Conservation (phyloP, 2,329 filamentous ascomycete genomes). For the Diaporthe vaccinii region DNA sequence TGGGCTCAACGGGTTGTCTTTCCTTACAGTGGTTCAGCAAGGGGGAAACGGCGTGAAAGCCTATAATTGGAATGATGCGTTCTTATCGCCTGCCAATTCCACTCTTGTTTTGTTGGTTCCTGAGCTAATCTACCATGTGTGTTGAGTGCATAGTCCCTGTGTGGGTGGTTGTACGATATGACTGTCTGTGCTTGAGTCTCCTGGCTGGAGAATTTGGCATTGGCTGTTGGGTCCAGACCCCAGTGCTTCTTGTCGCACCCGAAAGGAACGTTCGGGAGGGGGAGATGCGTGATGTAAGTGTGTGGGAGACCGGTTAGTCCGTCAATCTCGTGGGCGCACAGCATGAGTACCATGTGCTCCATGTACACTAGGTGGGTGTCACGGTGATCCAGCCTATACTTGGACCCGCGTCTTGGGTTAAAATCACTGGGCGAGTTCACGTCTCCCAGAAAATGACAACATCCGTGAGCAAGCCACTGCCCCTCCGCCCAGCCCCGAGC, state of each 20-base stretch:
- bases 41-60: conserved; percentile 15
- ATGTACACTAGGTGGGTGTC: conserved; percentile 13
- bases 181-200: conserved; percentile 3
- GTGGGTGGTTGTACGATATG: conserved; percentile 27
- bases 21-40: conserved; percentile 23
- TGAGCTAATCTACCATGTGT: conserved; percentile 17
- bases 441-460: background rate
- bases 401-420: background rate
- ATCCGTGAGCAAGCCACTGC: background rate
- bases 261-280: conserved; percentile 15
- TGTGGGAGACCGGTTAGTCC: conserved; percentile 4
- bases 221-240: background rate
- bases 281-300: background rate
- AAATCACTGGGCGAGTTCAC: conserved; percentile 1
- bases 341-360: conserved; percentile 36
- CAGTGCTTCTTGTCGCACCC: conserved; percentile 27
- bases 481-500: background rate
- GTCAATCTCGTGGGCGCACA: conserved; percentile 26
- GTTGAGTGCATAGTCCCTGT: background rate
- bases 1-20: conserved; percentile 22
- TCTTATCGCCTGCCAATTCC: conserved; percentile 22
- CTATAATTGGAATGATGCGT: conserved; percentile 10
- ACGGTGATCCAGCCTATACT: background rate
- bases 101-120: conserved; percentile 5
- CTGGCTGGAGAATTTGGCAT: background rate